Percentiles rank a stretch among this genome's conserved stretches.
phyloP scores from a whole-genome alignment of 2,329 filamentous ascomycete species.

The Grosmannia penicillata region DNA sequence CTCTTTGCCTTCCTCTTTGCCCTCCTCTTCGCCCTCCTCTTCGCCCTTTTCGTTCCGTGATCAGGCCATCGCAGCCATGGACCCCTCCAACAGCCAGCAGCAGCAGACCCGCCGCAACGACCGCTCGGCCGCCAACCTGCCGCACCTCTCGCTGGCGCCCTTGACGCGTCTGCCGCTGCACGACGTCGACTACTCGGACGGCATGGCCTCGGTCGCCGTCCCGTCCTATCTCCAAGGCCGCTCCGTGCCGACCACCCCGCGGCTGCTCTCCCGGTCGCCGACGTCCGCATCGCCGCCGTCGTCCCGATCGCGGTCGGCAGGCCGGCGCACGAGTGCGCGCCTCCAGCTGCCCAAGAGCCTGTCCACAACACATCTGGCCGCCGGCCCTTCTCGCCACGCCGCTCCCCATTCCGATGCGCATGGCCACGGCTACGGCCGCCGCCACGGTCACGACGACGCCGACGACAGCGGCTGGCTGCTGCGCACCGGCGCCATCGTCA shows the following conservation, averaged over 20 bases:
- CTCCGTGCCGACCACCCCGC: constrained; percentile 49
- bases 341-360: constrained; percentile 40
- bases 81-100: constrained; percentile 46
- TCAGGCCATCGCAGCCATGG: constrained; percentile 37
- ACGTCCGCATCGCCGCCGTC: constrained; percentile 36
- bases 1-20: neutral
- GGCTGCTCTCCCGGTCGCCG: constrained; percentile 43
- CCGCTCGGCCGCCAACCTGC: constrained; percentile 42
- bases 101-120: constrained; percentile 42
- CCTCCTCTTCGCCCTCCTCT: neutral
- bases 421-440: neutral
- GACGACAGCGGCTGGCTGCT: constrained; percentile 51
- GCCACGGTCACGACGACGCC: constrained; percentile 14
- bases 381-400: constrained; percentile 4
- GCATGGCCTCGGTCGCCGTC: constrained; percentile 12
- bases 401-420: neutral
- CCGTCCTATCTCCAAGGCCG: constrained; percentile 45
- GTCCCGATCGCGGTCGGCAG: constrained; percentile 1
- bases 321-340: neutral
- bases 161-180: constrained; percentile 46
- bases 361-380: constrained; percentile 41
- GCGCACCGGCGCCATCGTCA: constrained; percentile 46
- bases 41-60: neutral
- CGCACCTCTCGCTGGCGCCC: constrained; percentile 48
- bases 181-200: constrained; percentile 21